Evolutionary conservation across 1,284 basidiomycete genomes (phyloP).

Genomic region (Leccinum glutinopallens): DNA sequence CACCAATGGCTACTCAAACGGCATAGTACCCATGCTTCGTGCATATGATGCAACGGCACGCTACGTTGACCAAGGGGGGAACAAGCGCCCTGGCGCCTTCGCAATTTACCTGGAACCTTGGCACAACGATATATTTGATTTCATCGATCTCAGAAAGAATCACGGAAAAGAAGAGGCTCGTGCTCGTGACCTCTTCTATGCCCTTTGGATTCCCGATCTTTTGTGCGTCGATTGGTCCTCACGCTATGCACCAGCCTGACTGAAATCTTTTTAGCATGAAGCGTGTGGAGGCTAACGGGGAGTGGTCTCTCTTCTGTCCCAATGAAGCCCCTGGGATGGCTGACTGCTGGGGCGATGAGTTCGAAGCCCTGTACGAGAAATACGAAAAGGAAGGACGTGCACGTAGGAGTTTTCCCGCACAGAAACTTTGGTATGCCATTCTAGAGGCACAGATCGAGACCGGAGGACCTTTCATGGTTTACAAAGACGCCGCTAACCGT

Average conservation of each 20-base stretch:
- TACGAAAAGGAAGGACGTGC: slow-evolving; percentile 94
- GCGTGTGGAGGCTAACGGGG: slow-evolving; percentile 82
- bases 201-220: slow-evolving; percentile 97
- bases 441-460: slow-evolving; percentile 98
- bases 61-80: slow-evolving; percentile 99
- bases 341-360: slow-evolving; percentile 92
- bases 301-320: slow-evolving; percentile 99
- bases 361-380: slow-evolving; percentile 86
- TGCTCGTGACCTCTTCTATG: slow-evolving; percentile 97
- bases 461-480: slow-evolving; percentile 97
- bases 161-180: slow-evolving; percentile 99
- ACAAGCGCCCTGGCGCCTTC: slow-evolving; percentile 99
- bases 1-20: slow-evolving; percentile 98
- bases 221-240: slow-evolving; percentile 63
- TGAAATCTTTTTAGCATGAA: slow-evolving; percentile 68
- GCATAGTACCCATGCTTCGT: slow-evolving; percentile 99
- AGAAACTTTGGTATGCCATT: slow-evolving; percentile 99
- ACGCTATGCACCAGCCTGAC: slow-evolving; percentile 3
- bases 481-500: slow-evolving; percentile 92
- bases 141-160: slow-evolving; percentile 98
- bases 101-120: slow-evolving; percentile 98
- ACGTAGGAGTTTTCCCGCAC: slow-evolving; percentile 88
- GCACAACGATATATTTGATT: slow-evolving; percentile 98
- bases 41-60: slow-evolving; percentile 98
- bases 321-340: slow-evolving; percentile 92